Percentiles rank a stretch among this genome's conserved stretches.
phyloP scores from a whole-genome alignment of 176 grass and related monocot genomes.

The Avena atlantica region DNA sequence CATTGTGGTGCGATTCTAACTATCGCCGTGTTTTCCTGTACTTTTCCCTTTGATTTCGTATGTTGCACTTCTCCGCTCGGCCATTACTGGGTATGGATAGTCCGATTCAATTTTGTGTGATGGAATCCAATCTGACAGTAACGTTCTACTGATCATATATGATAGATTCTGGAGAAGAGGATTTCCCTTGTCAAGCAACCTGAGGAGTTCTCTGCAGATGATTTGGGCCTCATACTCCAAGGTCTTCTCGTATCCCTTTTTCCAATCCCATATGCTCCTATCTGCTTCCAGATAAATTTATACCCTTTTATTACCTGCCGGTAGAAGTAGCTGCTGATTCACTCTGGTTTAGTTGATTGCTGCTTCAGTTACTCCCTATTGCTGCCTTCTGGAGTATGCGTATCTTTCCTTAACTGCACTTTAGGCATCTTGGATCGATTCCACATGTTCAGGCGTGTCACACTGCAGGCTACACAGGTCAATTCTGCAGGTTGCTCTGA shows the following conservation, averaged over 20 bases:
- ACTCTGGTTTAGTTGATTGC: background rate
- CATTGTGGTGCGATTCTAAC: background rate
- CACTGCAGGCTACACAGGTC: conserved; percentile 78
- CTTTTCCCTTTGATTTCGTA: background rate
- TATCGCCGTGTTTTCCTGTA: background rate
- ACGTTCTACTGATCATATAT: conserved; percentile 3
- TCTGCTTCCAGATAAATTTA: background rate
- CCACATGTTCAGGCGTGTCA: conserved; percentile 52
- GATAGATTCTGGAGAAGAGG: conserved; percentile 67
- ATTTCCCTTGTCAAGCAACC: conserved; percentile 65
- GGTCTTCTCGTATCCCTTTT: conserved; percentile 70
- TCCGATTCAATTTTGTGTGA: background rate
- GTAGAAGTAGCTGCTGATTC: background rate
- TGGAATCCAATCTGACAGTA: conserved; percentile 25
- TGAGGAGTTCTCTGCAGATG: conserved; percentile 47
- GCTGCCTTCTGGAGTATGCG: background rate
- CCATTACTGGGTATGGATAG: background rate
- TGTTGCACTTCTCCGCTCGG: background rate
- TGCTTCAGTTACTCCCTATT: background rate
- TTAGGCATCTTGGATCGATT: conserved; percentile 80
- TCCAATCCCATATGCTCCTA: background rate
- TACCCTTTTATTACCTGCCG: background rate
- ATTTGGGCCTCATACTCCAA: conserved; percentile 58
- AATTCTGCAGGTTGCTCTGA: conserved; percentile 73
- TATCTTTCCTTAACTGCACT: conserved; percentile 54